Evolutionary conservation across 2,329 filamentous ascomycete species (phyloP), one percentile per base, ranked within the genome.

Genomic region (Myriangium duriaei): DNA sequence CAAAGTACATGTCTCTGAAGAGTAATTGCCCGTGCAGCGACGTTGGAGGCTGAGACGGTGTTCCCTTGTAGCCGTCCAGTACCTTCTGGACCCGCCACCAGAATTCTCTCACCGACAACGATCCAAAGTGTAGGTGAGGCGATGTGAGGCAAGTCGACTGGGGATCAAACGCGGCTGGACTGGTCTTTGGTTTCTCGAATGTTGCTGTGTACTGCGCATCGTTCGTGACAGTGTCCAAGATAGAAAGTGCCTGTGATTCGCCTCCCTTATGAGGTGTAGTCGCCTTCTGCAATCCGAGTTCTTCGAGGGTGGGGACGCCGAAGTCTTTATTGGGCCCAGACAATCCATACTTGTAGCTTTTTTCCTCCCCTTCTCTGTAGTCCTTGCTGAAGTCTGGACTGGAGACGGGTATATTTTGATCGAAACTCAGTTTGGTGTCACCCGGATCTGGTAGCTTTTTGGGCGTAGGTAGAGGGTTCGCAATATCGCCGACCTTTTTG

Each of bases 1-100:
- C 80, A 48, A 87, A 86, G 57, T 86, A 87, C 81, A 87, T 87
- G 52, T 87, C 81, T 11, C 81, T 69, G 55, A 87, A 87, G 9
- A 85, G 63, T 1, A 87, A 58, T 48, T 87, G 81, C 2, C 81
- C 81, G 0, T 70, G 76, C 11, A 87, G 56, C 43, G 74, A 81
- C n/a, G 73, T 74, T 0, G 81, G 81, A 1, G 78, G 74, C 2
- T 60, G 47, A 0, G 67, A 67, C 2, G 62, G 59, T 74, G 78
- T 2, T 71, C 71, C 2, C 65, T 70, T 69, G 48, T 73, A 74
- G 9, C 62, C 60, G 4, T 70, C 60, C 2, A 81, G 66, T 1
- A 79, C 67, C 16, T 76, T 74, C 50, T 76, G 69, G 0, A 75
- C 74, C 15, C 72, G 68, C 74, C 80, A 83, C 59, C 81, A 87